Base-by-base conservation (phyloP, 306 rosid species). In the Prosopis cineraria region DNA sequence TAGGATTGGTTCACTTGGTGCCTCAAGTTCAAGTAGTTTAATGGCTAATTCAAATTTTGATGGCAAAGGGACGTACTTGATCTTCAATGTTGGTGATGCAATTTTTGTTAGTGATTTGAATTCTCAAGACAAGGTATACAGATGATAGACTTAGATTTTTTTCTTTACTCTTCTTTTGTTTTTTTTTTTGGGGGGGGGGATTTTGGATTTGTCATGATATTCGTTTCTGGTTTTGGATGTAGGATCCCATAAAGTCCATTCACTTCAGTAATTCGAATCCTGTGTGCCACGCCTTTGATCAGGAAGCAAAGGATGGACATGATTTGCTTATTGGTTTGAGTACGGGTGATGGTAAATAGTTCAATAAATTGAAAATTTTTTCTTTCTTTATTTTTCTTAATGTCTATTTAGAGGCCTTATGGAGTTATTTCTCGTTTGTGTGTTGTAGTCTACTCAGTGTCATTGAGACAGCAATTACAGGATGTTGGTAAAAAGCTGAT, bases 171-270 rank as follows among this genome's bases (percentile, higher is more conserved):
- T 6, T 6, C 5, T 34, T 34, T 8, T 52, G 11, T 20, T 10
- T 22, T 22, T 55, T 22, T 10, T 50, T 7, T 19, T 6, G 2
- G 0, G 14, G 29, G 59, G 60, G 47, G 52, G 68, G 40, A 55
- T 83, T 80, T 39, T 73, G 80, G 81, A 72, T 63, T 79, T 33
- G 66, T 68, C 80, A 78, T 74, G 59, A 81, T 80, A 73, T 56
- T 62, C 29, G 68, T 83, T 83, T 82, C 75, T 87, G 83, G 65
- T 79, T 52, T 50, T 81, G 74, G 50, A 17, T 87, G 87, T 79
- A 96, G 99, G 99, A 96, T 86, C 98, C 99, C 30, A 89, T 93
- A 84, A 96, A 93, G 89, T 93, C 98, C 52, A 91, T 96, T 84
- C 97, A 93, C 87, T 93, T 96, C 83, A 86, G 93, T 88, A 91